Percentiles rank a stretch among this genome's conserved stretches.
Evolutionary conservation across 2,329 filamentous ascomycete species (phyloP).

Genomic region (Colletotrichum godetiae): DNA sequence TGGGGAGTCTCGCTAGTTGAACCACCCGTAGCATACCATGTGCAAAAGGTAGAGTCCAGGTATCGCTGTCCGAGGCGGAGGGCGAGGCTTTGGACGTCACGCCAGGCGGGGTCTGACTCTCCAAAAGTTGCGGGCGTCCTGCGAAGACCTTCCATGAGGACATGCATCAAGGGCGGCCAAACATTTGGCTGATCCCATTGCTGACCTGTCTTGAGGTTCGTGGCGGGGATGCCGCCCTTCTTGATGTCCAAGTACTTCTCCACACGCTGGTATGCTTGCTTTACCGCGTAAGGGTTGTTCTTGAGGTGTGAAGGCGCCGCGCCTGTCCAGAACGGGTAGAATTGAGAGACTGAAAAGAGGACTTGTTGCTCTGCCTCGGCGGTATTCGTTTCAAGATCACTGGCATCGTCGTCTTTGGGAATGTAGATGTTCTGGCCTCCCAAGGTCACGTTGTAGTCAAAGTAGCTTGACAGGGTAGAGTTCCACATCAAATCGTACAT

Average conservation of each 20-base stretch:
- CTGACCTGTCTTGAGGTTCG: slow-evolving; percentile 70
- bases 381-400: slow-evolving; percentile 51
- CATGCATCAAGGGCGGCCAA: slow-evolving; percentile 75
- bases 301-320: slow-evolving; percentile 68
- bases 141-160: slow-evolving; percentile 71
- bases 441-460: slow-evolving; percentile 76
- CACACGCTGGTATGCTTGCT: slow-evolving; percentile 65
- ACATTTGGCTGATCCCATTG: slow-evolving; percentile 80
- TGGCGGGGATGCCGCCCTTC: slow-evolving; percentile 70
- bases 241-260: slow-evolving; percentile 61
- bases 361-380: slow-evolving; percentile 68
- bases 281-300: slow-evolving; percentile 68
- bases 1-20: slow-evolving; percentile 64
- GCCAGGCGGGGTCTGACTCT: slow-evolving; percentile 63
- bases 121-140: slow-evolving; percentile 69
- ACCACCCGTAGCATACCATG: slow-evolving; percentile 76
- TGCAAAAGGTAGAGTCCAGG: slow-evolving; percentile 75
- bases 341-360: slow-evolving; percentile 68
- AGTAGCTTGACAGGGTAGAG: slow-evolving; percentile 70
- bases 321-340: slow-evolving; percentile 77
- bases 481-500: slow-evolving; percentile 76
- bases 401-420: slow-evolving; percentile 58
- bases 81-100: slow-evolving; percentile 65
- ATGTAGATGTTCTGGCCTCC: slow-evolving; percentile 65
- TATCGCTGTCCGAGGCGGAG: slow-evolving; percentile 72